phyloP scores from a whole-genome alignment of 139 green algal genomes.

The Eudorina sp. region DNA sequence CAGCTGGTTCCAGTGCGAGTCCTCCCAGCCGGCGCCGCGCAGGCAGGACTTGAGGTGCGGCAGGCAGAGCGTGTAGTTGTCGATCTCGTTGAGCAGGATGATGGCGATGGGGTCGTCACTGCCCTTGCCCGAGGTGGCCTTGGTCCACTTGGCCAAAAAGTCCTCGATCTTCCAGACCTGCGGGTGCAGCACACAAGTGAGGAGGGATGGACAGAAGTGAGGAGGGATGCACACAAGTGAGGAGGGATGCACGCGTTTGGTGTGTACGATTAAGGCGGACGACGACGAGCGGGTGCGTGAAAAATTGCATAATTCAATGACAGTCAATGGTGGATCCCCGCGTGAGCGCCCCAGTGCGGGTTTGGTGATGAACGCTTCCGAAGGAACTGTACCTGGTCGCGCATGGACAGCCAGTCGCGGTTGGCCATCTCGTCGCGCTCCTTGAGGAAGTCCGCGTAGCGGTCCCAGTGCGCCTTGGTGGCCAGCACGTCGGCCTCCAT shows the following conservation, averaged over 20 bases:
- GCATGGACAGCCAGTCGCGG: slow-evolving; percentile 81
- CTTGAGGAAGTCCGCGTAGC: slow-evolving; percentile 70
- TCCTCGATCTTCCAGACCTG: slow-evolving; percentile 87
- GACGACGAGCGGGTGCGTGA: too few relatives aligned
- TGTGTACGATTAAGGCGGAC: too few relatives aligned
- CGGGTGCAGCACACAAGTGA: too few relatives aligned
- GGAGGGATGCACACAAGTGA: too few relatives aligned
- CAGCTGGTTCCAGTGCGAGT: slow-evolving; percentile 84
- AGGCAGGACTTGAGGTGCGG: slow-evolving; percentile 79
- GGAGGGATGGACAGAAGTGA: too few relatives aligned
- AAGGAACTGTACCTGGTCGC: slow-evolving; percentile 72
- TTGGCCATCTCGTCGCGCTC: slow-evolving; percentile 77
- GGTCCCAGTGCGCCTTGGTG: slow-evolving; percentile 70
- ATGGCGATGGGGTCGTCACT: slow-evolving; percentile 69
- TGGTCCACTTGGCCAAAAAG: slow-evolving; percentile 84
- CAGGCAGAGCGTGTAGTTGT: slow-evolving; percentile 72
- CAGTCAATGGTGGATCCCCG: too few relatives aligned
- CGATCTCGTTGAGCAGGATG: slow-evolving; percentile 75
- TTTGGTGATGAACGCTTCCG: too few relatives aligned
- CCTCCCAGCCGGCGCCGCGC: slow-evolving; percentile 79
- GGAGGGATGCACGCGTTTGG: too few relatives aligned
- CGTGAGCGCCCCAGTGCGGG: too few relatives aligned
- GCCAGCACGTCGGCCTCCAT: slow-evolving; percentile 67
- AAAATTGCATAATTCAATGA: too few relatives aligned
- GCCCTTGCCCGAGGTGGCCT: slow-evolving; percentile 58